phyloP scores from a whole-genome alignment of 2,329 filamentous ascomycete species.

The Bipolaris zeicola region DNA sequence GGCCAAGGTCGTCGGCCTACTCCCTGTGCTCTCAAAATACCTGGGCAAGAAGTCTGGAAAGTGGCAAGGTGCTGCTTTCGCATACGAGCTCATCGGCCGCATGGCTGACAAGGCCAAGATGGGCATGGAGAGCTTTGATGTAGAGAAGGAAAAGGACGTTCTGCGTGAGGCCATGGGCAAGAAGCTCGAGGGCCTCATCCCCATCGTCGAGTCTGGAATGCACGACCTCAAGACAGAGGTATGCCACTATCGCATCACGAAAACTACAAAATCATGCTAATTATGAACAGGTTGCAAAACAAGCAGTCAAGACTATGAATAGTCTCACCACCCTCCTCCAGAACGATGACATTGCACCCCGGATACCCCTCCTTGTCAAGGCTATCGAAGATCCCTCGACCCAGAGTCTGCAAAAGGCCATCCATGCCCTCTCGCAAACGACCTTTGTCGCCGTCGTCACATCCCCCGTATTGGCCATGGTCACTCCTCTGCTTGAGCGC shows the following conservation, averaged over 20 bases:
- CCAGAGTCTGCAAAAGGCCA: constrained; percentile 89
- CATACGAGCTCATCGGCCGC: constrained; percentile 80
- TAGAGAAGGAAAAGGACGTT: constrained; percentile 85
- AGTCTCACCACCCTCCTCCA: constrained; percentile 86
- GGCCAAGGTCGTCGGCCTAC: constrained; percentile 78
- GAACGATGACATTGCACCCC: constrained; percentile 94
- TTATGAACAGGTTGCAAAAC: constrained; percentile 65
- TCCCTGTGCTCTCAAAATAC: constrained; percentile 77
- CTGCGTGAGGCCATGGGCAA: constrained; percentile 89
- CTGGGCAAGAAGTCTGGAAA: constrained; percentile 85
- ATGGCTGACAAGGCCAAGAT: constrained; percentile 96
- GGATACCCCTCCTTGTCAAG: constrained; percentile 89
- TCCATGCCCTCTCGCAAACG: constrained; percentile 93
- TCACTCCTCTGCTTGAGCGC: constrained; percentile 93
- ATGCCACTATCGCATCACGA: constrained; percentile 48
- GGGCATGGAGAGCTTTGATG: constrained; percentile 79
- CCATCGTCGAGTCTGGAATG: constrained; percentile 90
- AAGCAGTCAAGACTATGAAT: constrained; percentile 90
- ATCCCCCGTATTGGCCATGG: constrained; percentile 89
- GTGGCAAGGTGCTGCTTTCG: constrained; percentile 95
- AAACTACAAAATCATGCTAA: constrained; percentile 18
- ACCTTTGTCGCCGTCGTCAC: constrained; percentile 98
- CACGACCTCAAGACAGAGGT: constrained; percentile 88
- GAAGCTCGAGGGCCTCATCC: constrained; percentile 84
- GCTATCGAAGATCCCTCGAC: constrained; percentile 93